Conservation (phyloP, 768 basidiomycete species). For the Boletales sp. region DNA sequence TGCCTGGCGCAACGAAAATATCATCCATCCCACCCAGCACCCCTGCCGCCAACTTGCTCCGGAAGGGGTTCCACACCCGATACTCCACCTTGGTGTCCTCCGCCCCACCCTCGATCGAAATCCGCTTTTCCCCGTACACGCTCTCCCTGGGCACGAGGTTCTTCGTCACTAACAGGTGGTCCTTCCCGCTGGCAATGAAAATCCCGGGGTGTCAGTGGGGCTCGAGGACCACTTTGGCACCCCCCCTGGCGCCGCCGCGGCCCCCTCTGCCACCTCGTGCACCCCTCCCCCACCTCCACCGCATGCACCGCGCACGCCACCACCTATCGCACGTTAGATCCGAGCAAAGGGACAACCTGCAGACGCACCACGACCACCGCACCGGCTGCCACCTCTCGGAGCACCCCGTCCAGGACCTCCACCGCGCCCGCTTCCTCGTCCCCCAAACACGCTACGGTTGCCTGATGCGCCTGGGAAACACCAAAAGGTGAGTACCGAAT, state of each 20-base stretch:
- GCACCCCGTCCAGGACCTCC: constrained; percentile 38
- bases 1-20: constrained; percentile 89
- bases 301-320: constrained; percentile 2
- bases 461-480: constrained; percentile 54
- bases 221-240: constrained; percentile 87
- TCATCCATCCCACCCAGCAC: constrained; percentile 73
- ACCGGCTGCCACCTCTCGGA: constrained; percentile 38
- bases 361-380: constrained; percentile 37
- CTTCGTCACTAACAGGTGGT: constrained; percentile 94
- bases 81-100: constrained; percentile 92
- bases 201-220: constrained; percentile 93
- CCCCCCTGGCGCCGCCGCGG: constrained; percentile 72
- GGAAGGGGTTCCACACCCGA: constrained; percentile 99
- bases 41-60: constrained; percentile 44
- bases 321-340: constrained; percentile 8
- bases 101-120: constrained; percentile 72
- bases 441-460: constrained; percentile 68
- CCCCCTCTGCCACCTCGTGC: constrained; percentile 53
- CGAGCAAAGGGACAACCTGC: neutral
- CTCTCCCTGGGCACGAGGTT: constrained; percentile 97
- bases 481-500: neutral
- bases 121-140: constrained; percentile 98
- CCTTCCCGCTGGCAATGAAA: constrained; percentile 97
- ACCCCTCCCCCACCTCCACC: constrained; percentile 27
- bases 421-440: constrained; percentile 38